A percentile compares a stretch with the other conserved stretches of the same genome.
phyloP scores from a whole-genome alignment of 2,329 filamentous ascomycete genomes.

The Epichloe sibirici region DNA sequence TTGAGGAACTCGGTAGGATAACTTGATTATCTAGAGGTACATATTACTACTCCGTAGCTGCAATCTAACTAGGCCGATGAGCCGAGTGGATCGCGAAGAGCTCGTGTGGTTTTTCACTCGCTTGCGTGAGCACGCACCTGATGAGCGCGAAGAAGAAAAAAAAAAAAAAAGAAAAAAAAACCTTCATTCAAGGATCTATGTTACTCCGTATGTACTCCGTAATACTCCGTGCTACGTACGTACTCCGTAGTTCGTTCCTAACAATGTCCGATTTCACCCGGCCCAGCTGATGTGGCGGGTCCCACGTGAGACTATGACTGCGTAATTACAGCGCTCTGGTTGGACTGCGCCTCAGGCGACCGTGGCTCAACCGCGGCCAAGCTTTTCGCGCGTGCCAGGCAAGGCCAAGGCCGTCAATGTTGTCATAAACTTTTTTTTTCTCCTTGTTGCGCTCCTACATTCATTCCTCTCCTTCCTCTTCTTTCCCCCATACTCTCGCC shows the following conservation, averaged over 20 bases:
- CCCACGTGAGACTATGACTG: slow-evolving; percentile 7
- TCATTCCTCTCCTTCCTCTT: slow-evolving; percentile 13
- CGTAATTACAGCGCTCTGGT: slow-evolving; percentile 25
- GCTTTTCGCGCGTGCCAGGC: slow-evolving; percentile 2
- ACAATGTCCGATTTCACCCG: slow-evolving; percentile 24
- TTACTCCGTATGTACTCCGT: background rate
- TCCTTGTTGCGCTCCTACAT: slow-evolving; percentile 3
- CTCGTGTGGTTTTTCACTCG: no score
- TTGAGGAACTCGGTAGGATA: no score
- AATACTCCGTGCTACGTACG: background rate
- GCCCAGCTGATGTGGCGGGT: slow-evolving; percentile 10
- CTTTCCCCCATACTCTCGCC: slow-evolving; percentile 9
- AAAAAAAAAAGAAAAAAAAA: no score
- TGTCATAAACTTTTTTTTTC: slow-evolving; percentile 28
- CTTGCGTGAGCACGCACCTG: no score
- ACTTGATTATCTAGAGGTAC: no score
- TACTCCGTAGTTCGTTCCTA: background rate
- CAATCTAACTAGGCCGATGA: no score
- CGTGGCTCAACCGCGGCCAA: slow-evolving; percentile 17
- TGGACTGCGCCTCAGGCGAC: slow-evolving; percentile 21
- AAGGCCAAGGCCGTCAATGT: slow-evolving; percentile 18
- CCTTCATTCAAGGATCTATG: no score
- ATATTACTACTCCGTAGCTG: no score
- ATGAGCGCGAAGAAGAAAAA: no score
- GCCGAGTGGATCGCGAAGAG: background rate